Base-by-base conservation (phyloP, 495 filamentous ascomycete genomes). In the Talaromyces borbonicus region DNA sequence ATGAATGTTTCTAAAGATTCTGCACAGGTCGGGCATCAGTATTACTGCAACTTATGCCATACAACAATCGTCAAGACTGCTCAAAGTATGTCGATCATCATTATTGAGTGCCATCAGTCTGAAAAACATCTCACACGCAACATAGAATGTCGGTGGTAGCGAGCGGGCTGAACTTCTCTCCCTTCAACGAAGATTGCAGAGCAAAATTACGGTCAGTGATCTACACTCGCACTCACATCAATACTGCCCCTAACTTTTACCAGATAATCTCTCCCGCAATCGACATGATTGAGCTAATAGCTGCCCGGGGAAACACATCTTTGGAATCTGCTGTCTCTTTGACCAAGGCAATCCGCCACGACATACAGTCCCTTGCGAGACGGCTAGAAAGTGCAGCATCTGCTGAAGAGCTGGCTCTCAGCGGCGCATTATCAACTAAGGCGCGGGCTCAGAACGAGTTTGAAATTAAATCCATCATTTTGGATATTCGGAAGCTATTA, bases 191-290 rank as follows among this genome's bases (percentile, higher is more conserved):
- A 74, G 83, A 3, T 68, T 96, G 0, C 75, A 93, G 47, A 81
- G 74, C 68, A 94, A 93, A 57, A 93, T 94, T 43, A 80, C 78
- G 63, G 85, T 88, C 27, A n/a, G 74, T 62, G 20, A 36, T 33
- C 12, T 2, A 16, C 8, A 19, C 35, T 8, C 23, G 27, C 27
- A 12, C 27, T 30, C 12, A 7, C n/a, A n/a, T n/a, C n/a, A n/a
- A 38, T 16, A 38, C 35, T 38, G n/a, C 19, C 2, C 8, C 18
- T 29, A n/a, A 20, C 5, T 4, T 30, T 12, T 47, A n/a, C n/a
- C n/a, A 88, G 83, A 90, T 96, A 45, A 82, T 96, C 31, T 87
- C 87, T 18, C 90, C 90, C 4, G 84, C 89, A 1, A 93, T 96
- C 56, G 87, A 96, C 56, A 78, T 95, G 72, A 92, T 96, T 46